These are phyloP conservation scores for Teratosphaeria zuluensis DNA, from an alignment of 2,329 filamentous ascomycete species.

Conservation along the genomic window DNA sequence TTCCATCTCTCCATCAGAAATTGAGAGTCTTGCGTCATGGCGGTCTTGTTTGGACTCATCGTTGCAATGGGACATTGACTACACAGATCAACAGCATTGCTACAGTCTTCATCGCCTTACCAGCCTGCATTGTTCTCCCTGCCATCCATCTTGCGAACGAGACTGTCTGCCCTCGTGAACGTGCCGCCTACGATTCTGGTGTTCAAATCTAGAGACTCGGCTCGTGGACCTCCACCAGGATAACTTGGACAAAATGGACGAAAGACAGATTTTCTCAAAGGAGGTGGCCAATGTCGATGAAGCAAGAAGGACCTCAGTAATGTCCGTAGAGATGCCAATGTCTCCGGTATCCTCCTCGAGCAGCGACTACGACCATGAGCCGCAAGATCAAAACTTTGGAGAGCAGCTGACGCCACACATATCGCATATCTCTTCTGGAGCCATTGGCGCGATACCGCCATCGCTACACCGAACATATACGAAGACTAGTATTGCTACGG, in stretches of 20 bases:
- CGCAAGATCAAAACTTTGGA: constrained; percentile 11
- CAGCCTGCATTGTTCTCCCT: background rate
- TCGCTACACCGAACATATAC: constrained; percentile 12
- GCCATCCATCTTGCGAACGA: background rate
- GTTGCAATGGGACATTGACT: background rate
- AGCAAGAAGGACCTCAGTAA: background rate
- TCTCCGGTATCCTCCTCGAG: constrained; percentile 15
- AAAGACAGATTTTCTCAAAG: background rate
- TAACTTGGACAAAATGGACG: background rate
- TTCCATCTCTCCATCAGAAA: too few relatives aligned
- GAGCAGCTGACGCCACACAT: constrained; percentile 17
- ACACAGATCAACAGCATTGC: background rate
- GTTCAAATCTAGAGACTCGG: too few relatives aligned
- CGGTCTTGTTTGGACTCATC: background rate
- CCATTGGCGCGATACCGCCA: constrained; percentile 19
- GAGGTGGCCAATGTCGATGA: background rate
- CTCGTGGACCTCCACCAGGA: too few relatives aligned
- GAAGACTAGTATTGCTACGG: constrained; percentile 13
- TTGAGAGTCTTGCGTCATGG: background rate
- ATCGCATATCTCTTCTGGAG: constrained; percentile 19
- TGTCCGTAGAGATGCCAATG: constrained; percentile 18
- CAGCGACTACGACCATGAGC: constrained; percentile 3
- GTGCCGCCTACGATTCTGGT: background rate
- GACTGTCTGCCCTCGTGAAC: background rate
- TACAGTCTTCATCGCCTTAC: background rate